Evolutionary conservation across 148 eudicot species (phyloP), one percentile per base, ranked within the genome.

Genomic region (Euryodendron excelsum): DNA sequence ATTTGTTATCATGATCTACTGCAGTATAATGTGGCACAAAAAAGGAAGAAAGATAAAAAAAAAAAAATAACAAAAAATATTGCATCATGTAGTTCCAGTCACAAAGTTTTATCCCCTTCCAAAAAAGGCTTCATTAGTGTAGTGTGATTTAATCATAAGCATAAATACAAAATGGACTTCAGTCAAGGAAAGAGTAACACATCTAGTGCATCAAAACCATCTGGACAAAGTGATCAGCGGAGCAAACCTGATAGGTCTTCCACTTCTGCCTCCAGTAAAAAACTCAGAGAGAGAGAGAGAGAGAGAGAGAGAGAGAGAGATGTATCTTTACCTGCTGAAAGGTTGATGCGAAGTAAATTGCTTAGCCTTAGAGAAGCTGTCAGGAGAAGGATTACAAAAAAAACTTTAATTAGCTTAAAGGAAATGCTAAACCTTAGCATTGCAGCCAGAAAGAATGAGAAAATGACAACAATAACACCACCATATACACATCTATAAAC

Each of bases 281-380:
- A 45, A 33, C 12, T 15, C 1, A 4, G 8, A 9, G 17, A 15
- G 17, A 15, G 25, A 18, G 23, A 23, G 33, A 21, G 27, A 74
- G 34, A 45, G 48, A 56, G 48, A 75, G 45, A 75, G 48, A 56
- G n/a, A n/a, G n/a, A n/a, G n/a, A n/a, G n/a, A n/a, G n/a, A n/a
- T 62, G 53, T 37, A 25, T 72, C 9, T 75, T 69, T 86, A 92
- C 97, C 92, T 83, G 85, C 84, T 70, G 85, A 71, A 82, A 85
- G 75, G 72, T 20, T 59, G 73, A 85, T 10, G 81, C 91, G 92
- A 55, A 67, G 60, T 36, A 82, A 13, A 73, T 21, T 71, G 47
- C 77, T 77, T 78, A 87, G 79, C 80, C 82, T 89, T 61, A 81
- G 80, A 44, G 88, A 83, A 44, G 84, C 94, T 92, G 87, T 80